These are phyloP conservation scores for Amanita subjunquillea DNA, from an alignment of 768 basidiomycete species.

Conservation along the genomic window DNA sequence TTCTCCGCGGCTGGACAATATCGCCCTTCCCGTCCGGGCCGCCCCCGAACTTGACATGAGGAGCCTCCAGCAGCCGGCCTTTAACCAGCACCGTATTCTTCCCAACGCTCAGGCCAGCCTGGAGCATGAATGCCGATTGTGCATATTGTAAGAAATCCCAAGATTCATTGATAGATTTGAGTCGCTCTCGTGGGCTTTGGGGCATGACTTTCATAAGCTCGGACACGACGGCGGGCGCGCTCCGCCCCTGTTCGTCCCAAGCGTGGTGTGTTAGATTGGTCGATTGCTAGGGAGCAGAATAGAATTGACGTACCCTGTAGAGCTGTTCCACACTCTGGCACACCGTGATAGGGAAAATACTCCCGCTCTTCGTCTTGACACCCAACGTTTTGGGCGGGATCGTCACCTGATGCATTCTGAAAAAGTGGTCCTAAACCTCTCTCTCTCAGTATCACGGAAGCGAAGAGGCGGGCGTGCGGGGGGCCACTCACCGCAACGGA, in stretches of 20 bases:
- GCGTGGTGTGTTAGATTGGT: neutral
- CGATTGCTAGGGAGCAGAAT: no score
- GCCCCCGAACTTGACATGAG: neutral
- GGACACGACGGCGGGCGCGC: neutral
- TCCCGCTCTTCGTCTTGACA: neutral
- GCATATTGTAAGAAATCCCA: neutral
- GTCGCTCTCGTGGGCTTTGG: neutral
- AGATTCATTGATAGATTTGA: neutral
- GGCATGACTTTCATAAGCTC: conserved; percentile 1
- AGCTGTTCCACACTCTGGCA: neutral
- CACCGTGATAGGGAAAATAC: neutral
- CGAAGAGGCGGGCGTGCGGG: no score
- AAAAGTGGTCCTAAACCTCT: neutral
- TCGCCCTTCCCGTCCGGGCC: neutral
- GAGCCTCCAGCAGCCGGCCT: neutral
- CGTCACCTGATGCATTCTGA: neutral
- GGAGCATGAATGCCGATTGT: neutral
- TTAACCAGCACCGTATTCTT: neutral
- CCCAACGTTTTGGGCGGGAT: conserved; percentile 1
- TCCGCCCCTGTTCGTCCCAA: neutral
- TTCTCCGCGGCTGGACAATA: neutral
- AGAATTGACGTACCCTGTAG: neutral
- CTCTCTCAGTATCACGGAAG: neutral
- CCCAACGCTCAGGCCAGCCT: neutral
- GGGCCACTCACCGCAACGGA: neutral